Percentiles rank a stretch among this genome's conserved stretches.
These are phyloP conservation scores for Diaporthe sp. DNA, from an alignment of 2,329 filamentous ascomycete species.

Conservation along the genomic window DNA sequence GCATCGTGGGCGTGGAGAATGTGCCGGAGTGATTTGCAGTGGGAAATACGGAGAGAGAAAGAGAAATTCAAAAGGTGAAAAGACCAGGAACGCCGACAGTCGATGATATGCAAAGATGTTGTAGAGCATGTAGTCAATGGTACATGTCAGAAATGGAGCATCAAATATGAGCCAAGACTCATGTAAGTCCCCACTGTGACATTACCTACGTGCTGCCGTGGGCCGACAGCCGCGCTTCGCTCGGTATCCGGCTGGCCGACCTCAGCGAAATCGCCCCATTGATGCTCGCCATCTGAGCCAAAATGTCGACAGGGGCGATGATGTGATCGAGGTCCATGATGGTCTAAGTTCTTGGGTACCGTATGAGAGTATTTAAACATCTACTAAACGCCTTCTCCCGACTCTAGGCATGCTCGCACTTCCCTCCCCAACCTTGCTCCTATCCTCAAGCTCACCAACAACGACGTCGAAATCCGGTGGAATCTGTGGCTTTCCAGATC, in stretches of 20 bases:
- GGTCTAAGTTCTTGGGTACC: neutral
- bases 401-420: too few relatives aligned
- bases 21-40: neutral
- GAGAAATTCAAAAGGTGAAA: neutral
- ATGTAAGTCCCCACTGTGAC: neutral
- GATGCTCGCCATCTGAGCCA: neutral
- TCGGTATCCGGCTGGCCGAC: neutral
- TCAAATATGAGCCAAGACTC: slow-evolving; percentile 10
- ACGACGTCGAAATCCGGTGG: neutral
- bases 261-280: neutral
- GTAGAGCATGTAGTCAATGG: neutral
- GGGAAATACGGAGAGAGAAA: too few relatives aligned
- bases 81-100: neutral
- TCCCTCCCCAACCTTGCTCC: neutral
- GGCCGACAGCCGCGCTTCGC: slow-evolving; percentile 20
- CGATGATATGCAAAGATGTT: neutral
- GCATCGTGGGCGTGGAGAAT: neutral
- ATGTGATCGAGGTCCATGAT: neutral
- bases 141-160: slow-evolving; percentile 2
- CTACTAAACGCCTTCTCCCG: neutral
- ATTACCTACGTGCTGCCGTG: neutral
- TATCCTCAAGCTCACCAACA: neutral
- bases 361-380: neutral
- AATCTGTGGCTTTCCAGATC: neutral
- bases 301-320: slow-evolving; percentile 13